A percentile compares a stretch with the other conserved stretches of the same genome.
Evolutionary conservation across 495 filamentous ascomycete genomes (phyloP).

Genomic region (Neurospora terricola): DNA sequence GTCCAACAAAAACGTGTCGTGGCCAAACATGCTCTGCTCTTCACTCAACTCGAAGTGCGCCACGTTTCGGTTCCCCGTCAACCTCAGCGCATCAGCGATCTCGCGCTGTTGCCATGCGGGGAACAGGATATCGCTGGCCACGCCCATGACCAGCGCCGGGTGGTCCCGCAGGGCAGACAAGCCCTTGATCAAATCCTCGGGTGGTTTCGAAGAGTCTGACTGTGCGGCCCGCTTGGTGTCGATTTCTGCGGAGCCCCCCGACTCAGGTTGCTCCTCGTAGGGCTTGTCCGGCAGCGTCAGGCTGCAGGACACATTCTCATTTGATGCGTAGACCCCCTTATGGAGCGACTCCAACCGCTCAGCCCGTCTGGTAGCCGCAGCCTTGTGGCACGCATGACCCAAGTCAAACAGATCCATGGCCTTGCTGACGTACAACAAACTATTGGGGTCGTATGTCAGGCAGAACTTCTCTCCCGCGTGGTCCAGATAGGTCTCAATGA

Average conservation of each 20-base stretch:
- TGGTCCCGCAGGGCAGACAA: slow-evolving; percentile 61
- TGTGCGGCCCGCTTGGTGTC: neutral
- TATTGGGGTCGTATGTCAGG: slow-evolving; percentile 96
- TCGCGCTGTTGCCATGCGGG: slow-evolving; percentile 98
- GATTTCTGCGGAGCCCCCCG: slow-evolving; percentile 19
- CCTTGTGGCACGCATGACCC: slow-evolving; percentile 53
- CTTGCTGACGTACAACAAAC: slow-evolving; percentile 91
- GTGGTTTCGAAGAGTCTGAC: slow-evolving; percentile 35
- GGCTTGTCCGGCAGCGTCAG: slow-evolving; percentile 77
- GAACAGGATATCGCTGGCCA: slow-evolving; percentile 93
- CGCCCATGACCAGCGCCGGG: slow-evolving; percentile 80
- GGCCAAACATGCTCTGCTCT: slow-evolving; percentile 85
- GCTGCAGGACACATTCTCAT: slow-evolving; percentile 50
- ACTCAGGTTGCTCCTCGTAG: slow-evolving; percentile 60
- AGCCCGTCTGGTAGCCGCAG: slow-evolving; percentile 28
- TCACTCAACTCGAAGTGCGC: slow-evolving; percentile 86
- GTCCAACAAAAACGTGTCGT: slow-evolving; percentile 94
- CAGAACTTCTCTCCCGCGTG: slow-evolving; percentile 99
- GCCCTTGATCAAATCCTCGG: slow-evolving; percentile 69
- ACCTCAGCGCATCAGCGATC: slow-evolving; percentile 73
- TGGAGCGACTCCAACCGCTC: slow-evolving; percentile 19
- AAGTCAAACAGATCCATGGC: slow-evolving; percentile 99
- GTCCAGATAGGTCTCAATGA: slow-evolving; percentile 97
- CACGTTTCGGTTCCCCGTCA: slow-evolving; percentile 65
- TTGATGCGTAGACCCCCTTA: slow-evolving; percentile 14